Base-by-base conservation (phyloP, 2,329 filamentous ascomycete genomes). In the Paraphoma sp. region DNA sequence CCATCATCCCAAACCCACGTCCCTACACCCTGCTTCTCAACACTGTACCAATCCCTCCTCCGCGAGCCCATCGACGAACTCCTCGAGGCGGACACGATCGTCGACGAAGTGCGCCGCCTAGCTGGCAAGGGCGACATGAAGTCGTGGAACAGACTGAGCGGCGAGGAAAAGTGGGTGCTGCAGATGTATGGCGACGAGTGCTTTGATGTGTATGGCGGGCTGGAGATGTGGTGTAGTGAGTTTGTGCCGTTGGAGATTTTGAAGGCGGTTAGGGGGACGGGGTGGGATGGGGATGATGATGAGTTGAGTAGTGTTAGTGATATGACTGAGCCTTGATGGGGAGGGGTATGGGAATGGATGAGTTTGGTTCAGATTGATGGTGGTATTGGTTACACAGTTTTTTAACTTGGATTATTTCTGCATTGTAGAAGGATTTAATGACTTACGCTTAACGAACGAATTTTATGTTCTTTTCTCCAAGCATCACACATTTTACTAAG, bases 161-260 rank as follows among this genome's bases (percentile, higher is more conserved):
- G n/a, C 2, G 63, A 69, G 54, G 59, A 73, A 1, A 60, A 42
- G 29, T 73, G 71, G 69, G 59, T 65, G 23, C n/a, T 74, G 51
- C 56, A 65, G 38, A 46, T 73, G 56, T 73, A 74, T 43, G 63
- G 58, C 1, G 70, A 71, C 6, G 70, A 72, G 55, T 71, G 67
- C 18, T 62, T 73, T 43, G 66, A 70, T 54, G 12, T 30, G 33
- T 73, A 60, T 62, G 71, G 71, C 1, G 56, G 63, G 10, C 40
- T 75, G 42, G 62, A 69, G 40, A 48, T 73, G 12, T 73, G 69
- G 67, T 51, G 53, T 51, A 47, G 52, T 12, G 57, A 65, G n/a
- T 54, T 53, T 6, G 65, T 73, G 44, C 77, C 49, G 56, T 65
- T 44, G 59, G 68, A 53, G 52, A 69, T 62, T 69, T 73, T 54